Conservation (phyloP, 2,329 filamentous ascomycete species). For the Monosporascus sp. region DNA sequence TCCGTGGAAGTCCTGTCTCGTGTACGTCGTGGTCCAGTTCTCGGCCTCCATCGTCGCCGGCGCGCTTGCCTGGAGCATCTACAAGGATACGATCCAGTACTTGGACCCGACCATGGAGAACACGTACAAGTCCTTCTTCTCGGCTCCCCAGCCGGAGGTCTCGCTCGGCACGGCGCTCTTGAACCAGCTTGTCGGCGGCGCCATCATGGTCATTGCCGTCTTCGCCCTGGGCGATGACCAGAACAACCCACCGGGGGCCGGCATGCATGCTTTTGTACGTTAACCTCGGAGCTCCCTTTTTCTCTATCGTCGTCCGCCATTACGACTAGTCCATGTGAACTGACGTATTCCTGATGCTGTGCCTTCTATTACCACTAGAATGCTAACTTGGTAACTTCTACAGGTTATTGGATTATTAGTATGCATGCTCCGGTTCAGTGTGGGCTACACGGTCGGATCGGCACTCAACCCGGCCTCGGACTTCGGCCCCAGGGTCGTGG, state of each 20-base stretch:
- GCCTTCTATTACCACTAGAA: too few relatives aligned
- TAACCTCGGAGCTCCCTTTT: not conserved
- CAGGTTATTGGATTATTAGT: conserved; percentile 29
- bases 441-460: conserved; percentile 31
- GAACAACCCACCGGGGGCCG: conserved; percentile 31
- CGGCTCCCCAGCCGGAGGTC: conserved; percentile 20
- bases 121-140: conserved; percentile 27
- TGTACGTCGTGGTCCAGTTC: conserved; percentile 26
- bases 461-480: conserved; percentile 32
- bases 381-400: not conserved
- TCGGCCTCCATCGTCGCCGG: conserved; percentile 22
- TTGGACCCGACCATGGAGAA: conserved; percentile 24
- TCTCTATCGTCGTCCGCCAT: not conserved
- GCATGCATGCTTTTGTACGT: conserved; percentile 29
- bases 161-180: conserved; percentile 23
- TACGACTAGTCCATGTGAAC: too few relatives aligned
- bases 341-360: too few relatives aligned
- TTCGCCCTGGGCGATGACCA: conserved; percentile 32
- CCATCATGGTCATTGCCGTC: conserved; percentile 30
- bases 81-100: conserved; percentile 21
- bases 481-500: conserved; percentile 28
- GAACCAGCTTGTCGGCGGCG: conserved; percentile 28
- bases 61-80: conserved; percentile 24
- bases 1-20: conserved; percentile 27
- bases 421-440: conserved; percentile 27